A percentile compares a stretch with the other conserved stretches of the same genome.
Evolutionary conservation across 345 rosid species (phyloP).

Genomic region (Aquilaria sinensis): DNA sequence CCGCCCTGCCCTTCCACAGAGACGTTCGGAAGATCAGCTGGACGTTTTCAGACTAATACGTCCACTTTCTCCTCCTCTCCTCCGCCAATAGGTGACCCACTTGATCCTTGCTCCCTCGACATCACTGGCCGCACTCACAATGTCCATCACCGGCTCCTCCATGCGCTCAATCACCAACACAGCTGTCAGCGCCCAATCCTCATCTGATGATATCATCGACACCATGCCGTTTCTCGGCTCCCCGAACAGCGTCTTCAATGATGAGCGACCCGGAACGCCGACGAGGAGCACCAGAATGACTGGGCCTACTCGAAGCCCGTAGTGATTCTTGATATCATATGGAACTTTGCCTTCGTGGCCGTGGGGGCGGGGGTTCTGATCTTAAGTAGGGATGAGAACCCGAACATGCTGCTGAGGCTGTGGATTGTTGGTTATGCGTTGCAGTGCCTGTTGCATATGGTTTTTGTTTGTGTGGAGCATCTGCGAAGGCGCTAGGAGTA

Average conservation of each 20-base stretch:
- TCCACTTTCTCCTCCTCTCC: no score
- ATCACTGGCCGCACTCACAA: no score
- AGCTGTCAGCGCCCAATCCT: conserved; percentile 22
- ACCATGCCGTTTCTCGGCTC: conserved; percentile 54
- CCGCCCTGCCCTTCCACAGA: no score
- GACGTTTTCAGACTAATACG: no score
- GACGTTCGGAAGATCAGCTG: no score
- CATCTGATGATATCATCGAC: conserved; percentile 58
- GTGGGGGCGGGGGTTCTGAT: conserved; percentile 55
- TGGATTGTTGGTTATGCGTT: conserved; percentile 80
- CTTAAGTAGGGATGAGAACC: conserved; percentile 56
- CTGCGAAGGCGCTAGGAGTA: conserved; percentile 40
- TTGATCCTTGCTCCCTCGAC: no score
- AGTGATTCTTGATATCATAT: conserved; percentile 69
- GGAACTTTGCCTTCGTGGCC: conserved; percentile 84
- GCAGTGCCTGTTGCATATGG: conserved; percentile 86
- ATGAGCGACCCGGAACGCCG: conserved; percentile 13
- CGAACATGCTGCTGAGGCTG: conserved; percentile 69
- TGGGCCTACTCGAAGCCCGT: conserved; percentile 98
- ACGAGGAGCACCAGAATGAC: conserved; percentile 92
- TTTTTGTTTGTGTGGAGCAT: conserved; percentile 75
- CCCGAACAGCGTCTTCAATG: conserved; percentile 16
- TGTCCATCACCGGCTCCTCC: no score
- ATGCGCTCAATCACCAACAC: not conserved
- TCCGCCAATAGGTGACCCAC: no score